These are phyloP conservation scores for Citrullus mucosospermus DNA, from an alignment of 306 rosid species.

Conservation along the genomic window DNA sequence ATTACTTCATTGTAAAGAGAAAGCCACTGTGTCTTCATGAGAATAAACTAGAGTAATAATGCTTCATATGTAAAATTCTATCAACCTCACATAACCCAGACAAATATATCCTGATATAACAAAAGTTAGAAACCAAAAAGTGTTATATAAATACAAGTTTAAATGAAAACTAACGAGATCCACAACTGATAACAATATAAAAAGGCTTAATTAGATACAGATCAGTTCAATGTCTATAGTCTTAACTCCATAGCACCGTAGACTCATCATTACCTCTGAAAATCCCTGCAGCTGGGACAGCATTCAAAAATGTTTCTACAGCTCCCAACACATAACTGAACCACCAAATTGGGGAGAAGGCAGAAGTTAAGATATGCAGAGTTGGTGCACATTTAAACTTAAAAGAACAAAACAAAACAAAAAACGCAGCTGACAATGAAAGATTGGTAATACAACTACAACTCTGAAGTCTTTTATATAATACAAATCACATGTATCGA, in stretches of 20 bases:
- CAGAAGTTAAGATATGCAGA: conserved; percentile 13
- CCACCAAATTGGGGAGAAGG: conserved; percentile 13
- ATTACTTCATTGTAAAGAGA: background rate
- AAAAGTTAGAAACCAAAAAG: background rate
- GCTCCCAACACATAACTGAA: conserved; percentile 96
- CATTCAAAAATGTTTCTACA: conserved; percentile 95
- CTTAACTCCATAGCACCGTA: background rate
- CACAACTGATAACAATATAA: background rate
- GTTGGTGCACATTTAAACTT: background rate
- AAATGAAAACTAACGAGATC: background rate
- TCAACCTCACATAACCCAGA: background rate
- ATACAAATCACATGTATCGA: background rate
- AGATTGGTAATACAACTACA: background rate
- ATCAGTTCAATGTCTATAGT: background rate
- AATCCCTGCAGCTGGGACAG: conserved; percentile 88
- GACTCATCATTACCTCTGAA: conserved; percentile 53
- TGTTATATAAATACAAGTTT: background rate
- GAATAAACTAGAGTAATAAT: background rate
- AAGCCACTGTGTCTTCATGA: background rate
- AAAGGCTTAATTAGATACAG: background rate
- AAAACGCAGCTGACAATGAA: background rate
- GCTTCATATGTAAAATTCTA: background rate
- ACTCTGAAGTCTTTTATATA: background rate
- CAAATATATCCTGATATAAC: background rate
- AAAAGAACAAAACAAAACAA: background rate